phyloP scores from a whole-genome alignment of 371 early-diverging fungal genomes.

The Mucor mucedo region DNA sequence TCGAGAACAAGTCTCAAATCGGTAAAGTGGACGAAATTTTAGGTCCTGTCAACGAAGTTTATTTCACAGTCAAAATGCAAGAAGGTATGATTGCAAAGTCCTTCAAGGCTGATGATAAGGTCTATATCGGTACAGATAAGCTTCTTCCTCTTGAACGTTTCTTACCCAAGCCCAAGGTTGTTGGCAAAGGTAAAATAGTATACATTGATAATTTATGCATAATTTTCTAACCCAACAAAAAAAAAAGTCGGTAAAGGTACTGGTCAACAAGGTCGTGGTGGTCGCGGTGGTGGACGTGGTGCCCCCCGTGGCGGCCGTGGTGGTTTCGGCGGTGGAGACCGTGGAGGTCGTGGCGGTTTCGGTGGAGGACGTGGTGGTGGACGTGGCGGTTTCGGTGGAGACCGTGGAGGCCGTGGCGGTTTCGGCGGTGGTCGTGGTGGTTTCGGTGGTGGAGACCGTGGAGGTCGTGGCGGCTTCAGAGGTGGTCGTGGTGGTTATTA shows the following conservation, averaged over 20 bases:
- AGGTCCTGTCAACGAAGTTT: slow-evolving; percentile 97
- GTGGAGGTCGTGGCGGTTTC: slow-evolving; percentile 37
- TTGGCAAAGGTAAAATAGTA: slow-evolving; percentile 57
- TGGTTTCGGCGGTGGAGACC: slow-evolving; percentile 37
- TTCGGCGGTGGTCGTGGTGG: slow-evolving; percentile 36
- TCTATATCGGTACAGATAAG: slow-evolving; percentile 93
- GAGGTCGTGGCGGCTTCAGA: background rate
- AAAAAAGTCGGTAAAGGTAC: slow-evolving; percentile 39
- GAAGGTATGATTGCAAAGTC: slow-evolving; percentile 93
- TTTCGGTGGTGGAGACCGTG: slow-evolving; percentile 11
- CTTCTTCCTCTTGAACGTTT: slow-evolving; percentile 96
- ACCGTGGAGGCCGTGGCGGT: slow-evolving; percentile 7
- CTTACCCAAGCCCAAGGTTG: slow-evolving; percentile 91
- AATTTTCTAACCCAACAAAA: background rate
- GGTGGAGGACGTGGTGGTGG: slow-evolving; percentile 30
- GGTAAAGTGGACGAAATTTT: slow-evolving; percentile 99
- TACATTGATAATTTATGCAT: background rate
- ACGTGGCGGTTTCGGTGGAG: slow-evolving; percentile 21
- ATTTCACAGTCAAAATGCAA: slow-evolving; percentile 94
- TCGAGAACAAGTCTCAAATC: slow-evolving; percentile 97
- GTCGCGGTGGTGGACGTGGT: slow-evolving; percentile 49
- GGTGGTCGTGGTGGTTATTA: slow-evolving; percentile 3
- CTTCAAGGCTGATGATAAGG: slow-evolving; percentile 89
- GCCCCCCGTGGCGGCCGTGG: slow-evolving; percentile 40
- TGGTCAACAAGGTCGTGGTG: slow-evolving; percentile 54